Evolutionary conservation across 352 stramenopile species (phyloP).

Genomic region (Globisporangium carolinianum): DNA sequence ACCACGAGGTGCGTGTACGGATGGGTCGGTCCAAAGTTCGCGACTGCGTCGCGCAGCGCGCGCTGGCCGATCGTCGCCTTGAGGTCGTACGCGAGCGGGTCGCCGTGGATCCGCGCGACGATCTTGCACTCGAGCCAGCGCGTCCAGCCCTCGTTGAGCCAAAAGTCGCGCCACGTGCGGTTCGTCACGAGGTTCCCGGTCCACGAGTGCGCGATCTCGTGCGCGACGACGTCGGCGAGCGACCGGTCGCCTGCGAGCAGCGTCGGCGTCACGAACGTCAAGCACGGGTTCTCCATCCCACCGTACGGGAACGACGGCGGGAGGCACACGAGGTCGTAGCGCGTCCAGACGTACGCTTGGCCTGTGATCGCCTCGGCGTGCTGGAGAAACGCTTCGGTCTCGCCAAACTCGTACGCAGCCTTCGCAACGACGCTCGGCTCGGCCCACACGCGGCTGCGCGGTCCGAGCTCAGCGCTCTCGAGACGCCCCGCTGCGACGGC

Average conservation of each 20-base stretch:
- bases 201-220: constrained; percentile 97
- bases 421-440: constrained; percentile 91
- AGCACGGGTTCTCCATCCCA: constrained; percentile 76
- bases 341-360: constrained; percentile 91
- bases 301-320: constrained; percentile 91
- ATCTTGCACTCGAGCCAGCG: constrained; percentile 98
- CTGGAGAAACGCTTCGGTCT: constrained; percentile 92
- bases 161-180: constrained; percentile 94
- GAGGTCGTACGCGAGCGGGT: constrained; percentile 40
- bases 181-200: constrained; percentile 98
- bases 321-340: constrained; percentile 97
- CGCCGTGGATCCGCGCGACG: constrained; percentile 58
- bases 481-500: constrained; percentile 91
- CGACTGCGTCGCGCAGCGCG: constrained; percentile 32
- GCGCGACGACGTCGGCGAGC: constrained; percentile 94
- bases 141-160: constrained; percentile 99
- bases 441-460: constrained; percentile 88
- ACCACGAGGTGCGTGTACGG: constrained; percentile 89
- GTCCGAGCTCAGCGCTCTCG: constrained; percentile 81
- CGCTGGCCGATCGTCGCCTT: constrained; percentile 44
- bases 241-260: constrained; percentile 92
- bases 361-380: constrained; percentile 90
- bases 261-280: constrained; percentile 97
- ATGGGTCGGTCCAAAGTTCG: constrained; percentile 49
- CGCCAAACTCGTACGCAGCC: constrained; percentile 91